Evolutionary conservation across 352 stramenopile species (phyloP).

Genomic region (Globisporangium barbulae): DNA sequence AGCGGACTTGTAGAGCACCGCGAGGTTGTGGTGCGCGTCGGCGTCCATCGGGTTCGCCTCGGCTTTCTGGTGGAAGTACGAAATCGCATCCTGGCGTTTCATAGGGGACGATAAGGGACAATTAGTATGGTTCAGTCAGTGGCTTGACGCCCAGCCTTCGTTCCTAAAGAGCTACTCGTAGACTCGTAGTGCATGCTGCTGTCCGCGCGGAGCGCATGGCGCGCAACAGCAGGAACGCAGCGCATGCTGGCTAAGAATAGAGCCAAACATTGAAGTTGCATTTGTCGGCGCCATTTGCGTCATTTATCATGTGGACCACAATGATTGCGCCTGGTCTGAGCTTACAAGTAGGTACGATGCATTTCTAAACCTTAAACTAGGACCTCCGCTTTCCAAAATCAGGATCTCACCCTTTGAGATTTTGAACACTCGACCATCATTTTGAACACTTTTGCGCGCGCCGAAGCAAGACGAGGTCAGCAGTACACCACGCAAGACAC

Average conservation of each 20-base stretch:
- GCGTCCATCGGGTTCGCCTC: conserved; percentile 52
- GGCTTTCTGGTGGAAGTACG: conserved; percentile 58
- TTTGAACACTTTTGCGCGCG: conserved; percentile 1
- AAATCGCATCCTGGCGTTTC: conserved; percentile 53
- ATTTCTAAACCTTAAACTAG: not conserved
- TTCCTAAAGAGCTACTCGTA: not conserved
- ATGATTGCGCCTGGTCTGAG: not conserved
- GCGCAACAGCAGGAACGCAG: not conserved
- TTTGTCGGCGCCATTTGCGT: not conserved
- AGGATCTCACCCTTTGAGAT: conserved; percentile 1
- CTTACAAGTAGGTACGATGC: not conserved
- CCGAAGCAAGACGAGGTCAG: not conserved
- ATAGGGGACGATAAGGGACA: conserved; percentile 19
- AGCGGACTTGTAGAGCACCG: conserved; percentile 47
- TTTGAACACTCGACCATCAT: not conserved
- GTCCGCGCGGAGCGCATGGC: not conserved
- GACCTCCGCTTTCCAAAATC: not conserved
- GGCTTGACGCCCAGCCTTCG: not conserved
- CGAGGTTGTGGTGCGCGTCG: conserved; percentile 52
- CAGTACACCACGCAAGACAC: not conserved
- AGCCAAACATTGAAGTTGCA: not conserved
- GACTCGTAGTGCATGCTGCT: not conserved
- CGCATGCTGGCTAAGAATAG: not conserved
- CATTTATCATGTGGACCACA: not conserved
- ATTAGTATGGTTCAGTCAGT: not conserved